phyloP scores from a whole-genome alignment of 2,329 filamentous ascomycete genomes.

The Diaporthe capsici region DNA sequence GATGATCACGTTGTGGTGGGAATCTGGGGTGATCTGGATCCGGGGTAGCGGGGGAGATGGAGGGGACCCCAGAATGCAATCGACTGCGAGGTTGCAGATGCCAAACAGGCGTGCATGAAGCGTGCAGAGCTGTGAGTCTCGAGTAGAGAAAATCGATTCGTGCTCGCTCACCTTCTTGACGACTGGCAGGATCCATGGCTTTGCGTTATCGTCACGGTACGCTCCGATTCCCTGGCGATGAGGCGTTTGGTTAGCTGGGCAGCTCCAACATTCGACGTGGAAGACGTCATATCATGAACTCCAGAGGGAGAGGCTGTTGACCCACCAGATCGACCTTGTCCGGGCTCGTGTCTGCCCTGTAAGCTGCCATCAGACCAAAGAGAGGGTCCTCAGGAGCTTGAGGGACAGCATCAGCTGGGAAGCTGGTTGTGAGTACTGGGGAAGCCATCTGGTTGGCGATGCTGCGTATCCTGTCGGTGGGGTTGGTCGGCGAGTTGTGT shows the following conservation, averaged over 20 bases:
- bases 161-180: conserved; percentile 88
- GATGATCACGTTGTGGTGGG: conserved; percentile 24
- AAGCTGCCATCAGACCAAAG: conserved; percentile 93
- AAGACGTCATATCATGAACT: conserved; percentile 24
- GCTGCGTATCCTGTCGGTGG: conserved; percentile 69
- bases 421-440: conserved; percentile 72
- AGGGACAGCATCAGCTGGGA: conserved; percentile 83
- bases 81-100: conserved; percentile 33
- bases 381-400: conserved; percentile 95
- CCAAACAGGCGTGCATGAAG: conserved; percentile 5
- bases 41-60: conserved; percentile 36
- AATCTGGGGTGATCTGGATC: conserved; percentile 32
- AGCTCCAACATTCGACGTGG: neutral
- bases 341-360: conserved; percentile 79
- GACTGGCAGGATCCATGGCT: conserved; percentile 96
- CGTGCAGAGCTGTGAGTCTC: neutral
- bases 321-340: conserved; percentile 94
- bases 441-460: conserved; percentile 81
- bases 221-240: conserved; percentile 81
- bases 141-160: conserved; percentile 14
- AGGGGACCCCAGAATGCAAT: conserved; percentile 21
- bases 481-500: conserved; percentile 59
- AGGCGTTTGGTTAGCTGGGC: conserved; percentile 24
- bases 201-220: conserved; percentile 94
- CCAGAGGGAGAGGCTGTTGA: conserved; percentile 32